Conservation (phyloP, 805 yeast species). For the Groenewaldozyma salmanticensis region DNA sequence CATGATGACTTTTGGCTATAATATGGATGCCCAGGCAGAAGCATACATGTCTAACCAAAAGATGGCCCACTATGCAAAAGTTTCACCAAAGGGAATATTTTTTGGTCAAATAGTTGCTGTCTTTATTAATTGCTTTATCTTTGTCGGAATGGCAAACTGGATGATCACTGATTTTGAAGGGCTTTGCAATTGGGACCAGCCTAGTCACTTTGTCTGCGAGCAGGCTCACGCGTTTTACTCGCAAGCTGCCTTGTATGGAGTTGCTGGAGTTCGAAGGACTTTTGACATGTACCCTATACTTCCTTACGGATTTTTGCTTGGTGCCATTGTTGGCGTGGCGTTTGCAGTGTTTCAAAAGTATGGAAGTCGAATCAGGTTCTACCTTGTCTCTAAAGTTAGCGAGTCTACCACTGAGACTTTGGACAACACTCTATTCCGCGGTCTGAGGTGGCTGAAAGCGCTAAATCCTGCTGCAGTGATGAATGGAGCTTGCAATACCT, state of each 20-base stretch:
- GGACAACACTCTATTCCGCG: constrained; percentile 9
- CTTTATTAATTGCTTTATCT: constrained; percentile 23
- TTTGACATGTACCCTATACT: constrained; percentile 32
- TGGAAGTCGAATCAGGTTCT: not conserved
- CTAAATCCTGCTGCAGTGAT: constrained; percentile 37
- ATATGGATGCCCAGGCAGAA: constrained; percentile 53
- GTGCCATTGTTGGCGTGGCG: constrained; percentile 26
- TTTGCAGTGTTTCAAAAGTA: constrained; percentile 19
- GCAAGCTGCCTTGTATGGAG: constrained; percentile 36
- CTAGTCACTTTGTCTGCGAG: constrained; percentile 27
- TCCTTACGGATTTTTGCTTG: constrained; percentile 25
- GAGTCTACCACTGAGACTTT: constrained; percentile 15
- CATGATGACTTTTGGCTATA: constrained; percentile 35
- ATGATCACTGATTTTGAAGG: constrained; percentile 25
- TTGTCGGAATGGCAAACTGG: constrained; percentile 26
- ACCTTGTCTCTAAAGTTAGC: constrained; percentile 1
- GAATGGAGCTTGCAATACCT: constrained; percentile 31
- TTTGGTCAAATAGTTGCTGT: constrained; percentile 31
- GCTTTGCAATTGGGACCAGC: constrained; percentile 22
- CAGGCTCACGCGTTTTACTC: constrained; percentile 38
- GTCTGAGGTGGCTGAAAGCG: constrained; percentile 12
- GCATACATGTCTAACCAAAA: constrained; percentile 48
- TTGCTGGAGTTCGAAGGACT: constrained; percentile 35
- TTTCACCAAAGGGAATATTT: constrained; percentile 35
- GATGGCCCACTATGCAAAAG: constrained; percentile 35